Conservation (phyloP, 2,329 filamentous ascomycete genomes). For the Exophiala phaeomuriformis region DNA sequence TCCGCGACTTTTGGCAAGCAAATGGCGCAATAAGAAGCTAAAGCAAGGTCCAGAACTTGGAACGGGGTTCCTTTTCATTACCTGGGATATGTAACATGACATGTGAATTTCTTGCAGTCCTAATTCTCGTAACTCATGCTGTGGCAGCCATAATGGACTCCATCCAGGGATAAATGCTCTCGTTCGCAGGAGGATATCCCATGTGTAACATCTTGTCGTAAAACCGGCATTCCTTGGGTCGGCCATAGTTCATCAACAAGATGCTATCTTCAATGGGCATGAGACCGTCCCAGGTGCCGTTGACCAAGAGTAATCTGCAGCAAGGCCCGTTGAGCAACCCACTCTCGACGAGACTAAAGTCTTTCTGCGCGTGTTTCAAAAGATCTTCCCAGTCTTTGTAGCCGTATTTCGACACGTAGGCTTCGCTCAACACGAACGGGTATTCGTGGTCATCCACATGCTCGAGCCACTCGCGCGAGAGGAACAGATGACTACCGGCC, state of each 20-base stretch:
- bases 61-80: too few species aligned
- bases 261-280: constrained; percentile 63
- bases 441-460: constrained; percentile 61
- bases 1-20: too few species aligned
- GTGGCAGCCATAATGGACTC: constrained; percentile 22
- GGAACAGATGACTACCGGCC: constrained; percentile 56
- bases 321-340: constrained; percentile 52
- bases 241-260: constrained; percentile 57
- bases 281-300: constrained; percentile 56
- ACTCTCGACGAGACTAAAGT: constrained; percentile 56
- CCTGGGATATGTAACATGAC: too few species aligned
- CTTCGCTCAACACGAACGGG: constrained; percentile 50
- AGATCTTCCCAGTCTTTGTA: constrained; percentile 52
- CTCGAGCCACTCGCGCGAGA: constrained; percentile 53
- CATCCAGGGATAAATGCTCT: constrained; percentile 25
- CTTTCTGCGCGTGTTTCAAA: constrained; percentile 48
- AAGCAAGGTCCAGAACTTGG: too few species aligned
- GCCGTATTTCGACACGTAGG: constrained; percentile 57
- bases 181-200: constrained; percentile 50
- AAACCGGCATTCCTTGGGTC: constrained; percentile 59
- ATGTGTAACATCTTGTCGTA: constrained; percentile 57
- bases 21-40: too few species aligned
- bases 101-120: neutral
- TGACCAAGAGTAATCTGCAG: constrained; percentile 54
- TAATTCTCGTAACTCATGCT: neutral